These are phyloP conservation scores for Tricholoma flavovirens DNA, from an alignment of 768 basidiomycete species.

Conservation along the genomic window DNA sequence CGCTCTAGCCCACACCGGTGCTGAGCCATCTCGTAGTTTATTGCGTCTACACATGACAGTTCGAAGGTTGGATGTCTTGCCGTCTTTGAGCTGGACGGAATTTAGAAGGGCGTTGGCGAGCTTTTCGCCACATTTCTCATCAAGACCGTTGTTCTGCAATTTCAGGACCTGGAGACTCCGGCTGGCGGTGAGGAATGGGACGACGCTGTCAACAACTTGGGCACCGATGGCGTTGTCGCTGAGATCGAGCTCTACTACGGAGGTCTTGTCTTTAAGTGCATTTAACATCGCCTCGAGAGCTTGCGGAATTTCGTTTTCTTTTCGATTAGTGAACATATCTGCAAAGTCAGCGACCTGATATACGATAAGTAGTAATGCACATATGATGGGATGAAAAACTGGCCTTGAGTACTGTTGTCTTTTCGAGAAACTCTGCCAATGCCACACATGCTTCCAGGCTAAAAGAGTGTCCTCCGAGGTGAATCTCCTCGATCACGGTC, in stretches of 20 bases:
- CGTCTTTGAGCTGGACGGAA: slow-evolving; percentile 65
- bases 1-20: slow-evolving; percentile 78
- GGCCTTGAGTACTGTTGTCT: slow-evolving; percentile 67
- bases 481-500: slow-evolving; percentile 72
- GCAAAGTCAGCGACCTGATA: slow-evolving; percentile 87
- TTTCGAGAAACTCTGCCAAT: slow-evolving; percentile 72
- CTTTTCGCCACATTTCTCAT: slow-evolving; percentile 79
- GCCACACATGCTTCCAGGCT: slow-evolving; percentile 87
- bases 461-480: slow-evolving; percentile 90
- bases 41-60: slow-evolving; percentile 92
- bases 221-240: slow-evolving; percentile 97
- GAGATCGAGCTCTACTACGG: slow-evolving; percentile 83
- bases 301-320: slow-evolving; percentile 90
- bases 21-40: slow-evolving; percentile 89
- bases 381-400: slow-evolving; percentile 13
- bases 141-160: slow-evolving; percentile 96
- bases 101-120: slow-evolving; percentile 80
- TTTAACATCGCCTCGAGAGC: slow-evolving; percentile 87
- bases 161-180: slow-evolving; percentile 77
- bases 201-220: slow-evolving; percentile 90
- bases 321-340: slow-evolving; percentile 96
- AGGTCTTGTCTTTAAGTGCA: slow-evolving; percentile 72
- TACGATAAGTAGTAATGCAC: neutral
- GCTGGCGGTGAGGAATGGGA: slow-evolving; percentile 81
- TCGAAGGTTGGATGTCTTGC: slow-evolving; percentile 64